Evolutionary conservation across 805 yeast genomes (phyloP), one percentile per base, ranked within the genome.

Genomic region (Scheffersomyces coipomensis): DNA sequence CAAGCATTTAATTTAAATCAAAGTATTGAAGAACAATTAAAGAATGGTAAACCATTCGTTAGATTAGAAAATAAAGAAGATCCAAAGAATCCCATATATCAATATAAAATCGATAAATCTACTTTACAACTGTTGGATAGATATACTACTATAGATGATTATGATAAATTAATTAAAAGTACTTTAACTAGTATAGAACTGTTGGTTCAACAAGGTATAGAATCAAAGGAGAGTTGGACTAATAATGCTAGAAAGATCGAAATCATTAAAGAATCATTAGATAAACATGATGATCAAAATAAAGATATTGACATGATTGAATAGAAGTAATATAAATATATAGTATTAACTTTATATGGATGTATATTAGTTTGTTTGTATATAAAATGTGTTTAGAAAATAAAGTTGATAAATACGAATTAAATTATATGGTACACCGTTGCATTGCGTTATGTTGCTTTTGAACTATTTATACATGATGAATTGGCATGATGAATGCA

Each of bases 141-240:
- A 2, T 16, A 38, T 4, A 33, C 49, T 2, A 45, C 52, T 5
- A 42, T 58, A 10, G 58, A 50, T n/a, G 66, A 68, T 26, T 66
- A 64, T 42, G 71, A 66, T 25, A 41, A 38, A 9, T 45, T 62
- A 37, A 61, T 64, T 27, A 55, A 46, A 4, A 43, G 42, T 5
- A 44, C 66, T 15, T 37, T 49, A 3, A 37, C 33, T 5, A 60
- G 56, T n/a, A 59, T 69, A 3, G 47, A 49, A 18, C 62, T 52
- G 2, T 50, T 66, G 33, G 51, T 64, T 3, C 47, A 46, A n/a
- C 60, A 57, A 32, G 66, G 71, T 1, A 50, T 62, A 0, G 55
- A 44, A 23, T 56, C 65, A 12, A 64, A 62, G 45, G 58, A 56
- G 35, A 45, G 58, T 23, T 69, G 74, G 74, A 48, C 53, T 29